Evolutionary conservation across 345 rosid species (phyloP).

Genomic region (Passiflora organensis): DNA sequence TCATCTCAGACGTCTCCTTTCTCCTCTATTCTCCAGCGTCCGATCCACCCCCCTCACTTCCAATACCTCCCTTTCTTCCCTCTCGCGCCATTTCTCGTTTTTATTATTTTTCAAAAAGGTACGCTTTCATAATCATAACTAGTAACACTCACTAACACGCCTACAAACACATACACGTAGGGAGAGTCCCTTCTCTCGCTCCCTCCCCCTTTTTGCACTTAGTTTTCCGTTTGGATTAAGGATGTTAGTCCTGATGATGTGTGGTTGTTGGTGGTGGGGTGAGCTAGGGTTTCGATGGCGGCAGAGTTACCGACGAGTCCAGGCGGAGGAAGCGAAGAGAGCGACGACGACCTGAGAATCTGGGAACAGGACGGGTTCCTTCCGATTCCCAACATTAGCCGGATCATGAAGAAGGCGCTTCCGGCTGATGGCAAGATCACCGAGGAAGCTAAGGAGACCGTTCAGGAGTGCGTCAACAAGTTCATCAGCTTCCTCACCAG

Average conservation of each 20-base stretch:
- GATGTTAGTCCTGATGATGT: slow-evolving; percentile 4
- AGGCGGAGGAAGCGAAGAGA: slow-evolving; percentile 72
- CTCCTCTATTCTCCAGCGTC: slow-evolving; percentile 85
- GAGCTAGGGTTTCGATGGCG: slow-evolving; percentile 39
- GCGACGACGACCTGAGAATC: slow-evolving; percentile 90
- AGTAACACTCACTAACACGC: slow-evolving; percentile 1
- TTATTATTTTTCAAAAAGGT: not conserved
- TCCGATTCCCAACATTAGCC: slow-evolving; percentile 90
- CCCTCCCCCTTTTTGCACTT: not conserved
- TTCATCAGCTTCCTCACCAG: slow-evolving; percentile 95
- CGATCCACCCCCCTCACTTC: slow-evolving; percentile 52
- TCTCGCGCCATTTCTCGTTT: slow-evolving; percentile 60
- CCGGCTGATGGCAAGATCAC: slow-evolving; percentile 94
- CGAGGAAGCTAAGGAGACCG: slow-evolving; percentile 93
- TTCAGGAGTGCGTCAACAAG: slow-evolving; percentile 94
- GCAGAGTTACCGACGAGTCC: slow-evolving; percentile 58
- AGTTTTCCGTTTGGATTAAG: not conserved
- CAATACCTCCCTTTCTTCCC: slow-evolving; percentile 29
- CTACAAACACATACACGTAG: slow-evolving; percentile 11
- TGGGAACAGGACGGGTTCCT: slow-evolving; percentile 91
- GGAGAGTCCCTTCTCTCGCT: not conserved
- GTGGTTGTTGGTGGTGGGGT: slow-evolving; percentile 1
- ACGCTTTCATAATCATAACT: not conserved
- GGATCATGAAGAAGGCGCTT: slow-evolving; percentile 89
- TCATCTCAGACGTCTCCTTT: slow-evolving; percentile 58